Evolutionary conservation across 2,329 filamentous ascomycete genomes (phyloP), one percentile per base, ranked within the genome.

Genomic region (Ploettnerulaceae sp.): DNA sequence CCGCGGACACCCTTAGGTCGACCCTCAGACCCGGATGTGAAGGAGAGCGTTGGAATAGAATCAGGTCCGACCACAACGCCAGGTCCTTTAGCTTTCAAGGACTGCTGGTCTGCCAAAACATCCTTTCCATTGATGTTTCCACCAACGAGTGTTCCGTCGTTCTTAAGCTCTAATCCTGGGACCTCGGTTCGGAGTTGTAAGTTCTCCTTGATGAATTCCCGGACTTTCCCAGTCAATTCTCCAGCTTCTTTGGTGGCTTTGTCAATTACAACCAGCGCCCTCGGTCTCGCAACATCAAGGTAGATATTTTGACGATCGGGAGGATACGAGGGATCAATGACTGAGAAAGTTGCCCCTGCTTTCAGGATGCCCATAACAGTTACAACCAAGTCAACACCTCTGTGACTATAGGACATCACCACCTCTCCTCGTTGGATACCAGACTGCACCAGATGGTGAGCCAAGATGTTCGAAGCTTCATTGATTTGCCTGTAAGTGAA

Each of bases 401-500:
- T 81, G 67, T 95, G 79, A 46, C 88, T 88, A 63, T 82, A 96
- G 53, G 93, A 86, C 87, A 95, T 95, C 59, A 95, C 89, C 2
- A 95, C 89, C 62, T 97, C 89, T 7, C 89, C 89, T 56, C 81
- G 73, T 49, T 81, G 74, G 53, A 89, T 74, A 48, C 90, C 89
- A 59, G 81, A 75, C 40, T 83, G 73, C 44, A 85, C 77, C 15
- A 96, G 74, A 62, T 95, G 79, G 67, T 95, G 82, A 17, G 89
- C 86, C 5, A 96, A 66, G 14, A 80, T 74, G 64, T 94, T 94
- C 22, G 87, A 85, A 0, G 84, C 83, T 69, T 95, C 85, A 62
- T 89, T 77, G 62, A 97, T 95, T 61, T 95, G 87, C 55, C 73
- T 73, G 66, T 96, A 97, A 18, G 82, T 91, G 67, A 93, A 96